Conservation (phyloP, 1,139 yeast genomes). For the Pichia sp. region DNA sequence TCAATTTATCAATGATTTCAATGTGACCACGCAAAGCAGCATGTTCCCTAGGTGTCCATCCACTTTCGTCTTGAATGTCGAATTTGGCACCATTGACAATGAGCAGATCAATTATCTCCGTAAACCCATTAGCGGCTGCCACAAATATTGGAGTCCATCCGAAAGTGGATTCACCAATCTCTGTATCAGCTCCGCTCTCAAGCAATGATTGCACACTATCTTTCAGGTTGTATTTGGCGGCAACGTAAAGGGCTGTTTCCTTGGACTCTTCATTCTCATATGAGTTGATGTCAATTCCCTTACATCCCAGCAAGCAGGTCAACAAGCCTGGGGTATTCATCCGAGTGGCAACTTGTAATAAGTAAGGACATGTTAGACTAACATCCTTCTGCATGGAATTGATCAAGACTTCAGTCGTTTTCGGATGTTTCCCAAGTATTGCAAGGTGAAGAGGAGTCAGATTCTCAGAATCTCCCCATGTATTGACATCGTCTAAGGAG, state of each 20-base stretch:
- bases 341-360: constrained; percentile 65
- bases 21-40: constrained; percentile 89
- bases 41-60: constrained; percentile 97
- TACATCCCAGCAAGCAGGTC: constrained; percentile 44
- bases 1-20: constrained; percentile 53
- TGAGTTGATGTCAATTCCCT: constrained; percentile 59
- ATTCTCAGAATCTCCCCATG: constrained; percentile 83
- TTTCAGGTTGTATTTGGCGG: constrained; percentile 56
- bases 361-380: constrained; percentile 39
- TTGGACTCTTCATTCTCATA: constrained; percentile 48
- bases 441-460: constrained; percentile 81
- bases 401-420: constrained; percentile 58
- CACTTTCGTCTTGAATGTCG: constrained; percentile 68
- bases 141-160: constrained; percentile 95
- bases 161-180: constrained; percentile 67
- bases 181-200: constrained; percentile 58
- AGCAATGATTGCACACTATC: constrained; percentile 54
- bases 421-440: constrained; percentile 76
- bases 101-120: constrained; percentile 49
- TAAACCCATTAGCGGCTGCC: constrained; percentile 83
- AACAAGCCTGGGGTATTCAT: constrained; percentile 55
- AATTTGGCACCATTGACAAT: constrained; percentile 47
- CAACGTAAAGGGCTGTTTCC: constrained; percentile 80
- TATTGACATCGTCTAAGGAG: constrained; percentile 50
- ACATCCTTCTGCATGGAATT: constrained; percentile 33